Evolutionary conservation across 2,329 filamentous ascomycete genomes (phyloP).

Genomic region (Orbilia ellipsospora): DNA sequence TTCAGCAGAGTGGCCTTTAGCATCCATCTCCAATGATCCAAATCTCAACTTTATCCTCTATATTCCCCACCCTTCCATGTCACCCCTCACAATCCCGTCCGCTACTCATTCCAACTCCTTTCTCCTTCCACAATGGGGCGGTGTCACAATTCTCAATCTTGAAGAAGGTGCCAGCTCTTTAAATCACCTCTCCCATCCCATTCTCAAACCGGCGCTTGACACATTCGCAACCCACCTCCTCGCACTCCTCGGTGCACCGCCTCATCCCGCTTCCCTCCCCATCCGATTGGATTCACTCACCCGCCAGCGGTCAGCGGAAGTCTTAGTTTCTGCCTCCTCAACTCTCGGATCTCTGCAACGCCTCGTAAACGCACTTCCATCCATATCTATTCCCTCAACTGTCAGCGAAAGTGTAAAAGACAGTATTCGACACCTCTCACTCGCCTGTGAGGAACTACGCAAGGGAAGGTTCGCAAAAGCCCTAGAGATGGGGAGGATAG

Average conservation of each 20-base stretch:
- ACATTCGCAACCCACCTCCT: slow-evolving; percentile 92
- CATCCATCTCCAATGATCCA: slow-evolving; percentile 89
- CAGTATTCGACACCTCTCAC: slow-evolving; percentile 79
- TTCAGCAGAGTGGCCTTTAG: slow-evolving; percentile 95
- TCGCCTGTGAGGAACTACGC: slow-evolving; percentile 77
- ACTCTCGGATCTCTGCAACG: slow-evolving; percentile 93
- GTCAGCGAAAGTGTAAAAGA: slow-evolving; percentile 87
- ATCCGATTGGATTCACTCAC: slow-evolving; percentile 85
- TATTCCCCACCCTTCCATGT: slow-evolving; percentile 76
- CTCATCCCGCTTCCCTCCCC: slow-evolving; percentile 80
- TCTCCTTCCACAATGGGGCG: slow-evolving; percentile 90
- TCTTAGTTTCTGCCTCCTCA: slow-evolving; percentile 88
- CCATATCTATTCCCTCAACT: slow-evolving; percentile 87
- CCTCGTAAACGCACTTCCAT: slow-evolving; percentile 82
- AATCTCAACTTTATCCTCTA: slow-evolving; percentile 97
- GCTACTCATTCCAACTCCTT: slow-evolving; percentile 62
- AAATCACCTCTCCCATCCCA: slow-evolving; percentile 71
- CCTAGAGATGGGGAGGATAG: slow-evolving; percentile 81
- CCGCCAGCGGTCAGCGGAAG: slow-evolving; percentile 84
- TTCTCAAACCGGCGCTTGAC: slow-evolving; percentile 81
- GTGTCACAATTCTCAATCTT: slow-evolving; percentile 75
- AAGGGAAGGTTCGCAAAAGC: slow-evolving; percentile 73
- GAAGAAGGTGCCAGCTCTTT: slow-evolving; percentile 61
- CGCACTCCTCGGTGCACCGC: slow-evolving; percentile 84
- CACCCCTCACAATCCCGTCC: slow-evolving; percentile 71